Evolutionary conservation across 345 rosid species (phyloP), one percentile per base, ranked within the genome.

Genomic region (Adansonia digitata): DNA sequence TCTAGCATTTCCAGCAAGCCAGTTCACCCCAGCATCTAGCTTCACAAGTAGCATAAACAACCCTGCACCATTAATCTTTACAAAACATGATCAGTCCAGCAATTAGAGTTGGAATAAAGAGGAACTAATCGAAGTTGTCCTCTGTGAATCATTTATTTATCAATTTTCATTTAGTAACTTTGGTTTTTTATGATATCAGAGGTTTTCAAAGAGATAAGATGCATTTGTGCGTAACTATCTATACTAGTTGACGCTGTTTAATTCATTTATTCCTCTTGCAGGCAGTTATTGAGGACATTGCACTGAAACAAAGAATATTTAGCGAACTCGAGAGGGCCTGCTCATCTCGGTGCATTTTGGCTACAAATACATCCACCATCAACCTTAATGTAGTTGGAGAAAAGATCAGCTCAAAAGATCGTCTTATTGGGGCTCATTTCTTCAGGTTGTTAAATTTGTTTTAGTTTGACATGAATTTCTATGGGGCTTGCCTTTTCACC

Each of bases 391-490:
- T 87, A 62, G 74, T 93, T 77, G 99, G 98, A 48, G 90, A 90
- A 77, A 93, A 88, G 85, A 95, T 87, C 62, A 86, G 80, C 74
- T 86, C 97, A 13, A 86, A 93, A 76, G 93, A 86, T 80, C 97
- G 98, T 61, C 90, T 95, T 17, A 80, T 95, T 71, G 99, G 99
- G 11, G 99, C 98, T 34, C 98, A 91, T 76, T 95, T 95, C 87
- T 95, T 93, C 91, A 95, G 99, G 99, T 91, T 75, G 29, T 60
- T 22, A 55, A 74, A 12, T 60, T 52, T 34, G 27, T 63, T 57
- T 14, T n/a, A 7, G 1, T 78, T 66, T 24, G 7, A 14, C 35
- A 66, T 66, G 71, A 43, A 66, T 3, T 24, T 66, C 20, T 65
- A 18, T 66, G 13, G n/a, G 34, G 52, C 17, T 66, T 42, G 52